Percentiles rank a stretch among this genome's conserved stretches.
Evolutionary conservation across 257 asterid species (phyloP).

Genomic region (Henckelia pumila): DNA sequence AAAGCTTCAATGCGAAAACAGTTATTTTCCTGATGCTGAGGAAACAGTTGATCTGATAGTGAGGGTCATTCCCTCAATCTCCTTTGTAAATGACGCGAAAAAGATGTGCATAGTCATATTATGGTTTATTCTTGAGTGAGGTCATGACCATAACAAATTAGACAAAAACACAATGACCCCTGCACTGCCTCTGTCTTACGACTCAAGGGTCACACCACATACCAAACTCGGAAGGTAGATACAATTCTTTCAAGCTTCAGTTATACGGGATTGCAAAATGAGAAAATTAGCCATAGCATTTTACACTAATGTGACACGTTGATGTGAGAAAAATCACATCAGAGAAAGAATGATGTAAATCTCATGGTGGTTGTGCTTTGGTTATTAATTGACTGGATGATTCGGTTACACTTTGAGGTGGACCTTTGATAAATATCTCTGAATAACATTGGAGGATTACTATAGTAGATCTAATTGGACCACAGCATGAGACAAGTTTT

Average conservation of each 20-base stretch:
- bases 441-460: conserved; percentile 11
- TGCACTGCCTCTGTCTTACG: not conserved
- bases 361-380: not conserved
- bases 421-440: not conserved
- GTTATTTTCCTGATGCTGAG: not conserved
- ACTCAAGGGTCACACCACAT: not conserved
- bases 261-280: conserved; percentile 6
- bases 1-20: not conserved
- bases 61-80: not conserved
- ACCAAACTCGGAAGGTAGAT: conserved; percentile 8
- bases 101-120: no score
- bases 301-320: not conserved
- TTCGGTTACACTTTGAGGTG: conserved; percentile 5
- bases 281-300: conserved; percentile 4
- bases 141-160: not conserved
- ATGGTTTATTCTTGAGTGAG: not conserved
- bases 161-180: conserved; percentile 1
- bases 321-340: not conserved
- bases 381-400: conserved; percentile 16
- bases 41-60: not conserved
- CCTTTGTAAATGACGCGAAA: not conserved
- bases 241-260: not conserved
- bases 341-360: not conserved
- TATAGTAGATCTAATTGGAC: not conserved
- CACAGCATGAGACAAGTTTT: conserved; percentile 20